These are phyloP conservation scores for Macrolepiota fuliginosa DNA, from an alignment of 768 basidiomycete genomes.

Conservation along the genomic window DNA sequence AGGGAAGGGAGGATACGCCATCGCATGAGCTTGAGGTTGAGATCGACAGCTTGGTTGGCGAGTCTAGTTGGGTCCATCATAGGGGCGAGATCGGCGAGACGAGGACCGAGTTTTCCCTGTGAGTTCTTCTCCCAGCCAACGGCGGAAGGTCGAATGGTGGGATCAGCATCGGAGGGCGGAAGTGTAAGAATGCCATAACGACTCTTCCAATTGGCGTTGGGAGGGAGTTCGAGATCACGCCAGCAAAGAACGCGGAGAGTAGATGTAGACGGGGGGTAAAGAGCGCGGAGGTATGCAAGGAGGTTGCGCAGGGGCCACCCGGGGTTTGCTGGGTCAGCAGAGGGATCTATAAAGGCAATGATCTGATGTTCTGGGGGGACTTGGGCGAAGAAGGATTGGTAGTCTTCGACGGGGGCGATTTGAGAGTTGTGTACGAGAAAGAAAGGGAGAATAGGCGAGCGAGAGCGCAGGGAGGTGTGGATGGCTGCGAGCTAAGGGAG, in stretches of 20 bases:
- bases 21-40: constrained; percentile 96
- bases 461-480: constrained; percentile 43
- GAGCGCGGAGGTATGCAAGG: constrained; percentile 71
- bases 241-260: constrained; percentile 71
- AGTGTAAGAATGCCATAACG: constrained; percentile 47
- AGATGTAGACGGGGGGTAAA: constrained; percentile 48
- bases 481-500: constrained; percentile 48
- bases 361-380: constrained; percentile 30
- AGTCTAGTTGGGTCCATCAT: constrained; percentile 97
- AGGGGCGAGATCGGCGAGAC: constrained; percentile 86
- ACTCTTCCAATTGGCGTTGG: constrained; percentile 52
- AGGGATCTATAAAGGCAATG: constrained; percentile 82
- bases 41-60: constrained; percentile 95
- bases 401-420: constrained; percentile 56
- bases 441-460: constrained; percentile 43
- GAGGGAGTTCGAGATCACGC: constrained; percentile 55
- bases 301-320: constrained; percentile 96
- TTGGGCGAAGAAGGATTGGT: constrained; percentile 54
- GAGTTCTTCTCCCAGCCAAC: constrained; percentile 97
- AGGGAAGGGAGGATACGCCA: constrained; percentile 93
- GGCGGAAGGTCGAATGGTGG: constrained; percentile 47
- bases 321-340: constrained; percentile 67
- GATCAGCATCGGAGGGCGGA: constrained; percentile 16
- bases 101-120: constrained; percentile 82
- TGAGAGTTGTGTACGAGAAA: constrained; percentile 55